phyloP scores from a whole-genome alignment of 192 early-diverging fungal species.

The Haplosporangium gracile region DNA sequence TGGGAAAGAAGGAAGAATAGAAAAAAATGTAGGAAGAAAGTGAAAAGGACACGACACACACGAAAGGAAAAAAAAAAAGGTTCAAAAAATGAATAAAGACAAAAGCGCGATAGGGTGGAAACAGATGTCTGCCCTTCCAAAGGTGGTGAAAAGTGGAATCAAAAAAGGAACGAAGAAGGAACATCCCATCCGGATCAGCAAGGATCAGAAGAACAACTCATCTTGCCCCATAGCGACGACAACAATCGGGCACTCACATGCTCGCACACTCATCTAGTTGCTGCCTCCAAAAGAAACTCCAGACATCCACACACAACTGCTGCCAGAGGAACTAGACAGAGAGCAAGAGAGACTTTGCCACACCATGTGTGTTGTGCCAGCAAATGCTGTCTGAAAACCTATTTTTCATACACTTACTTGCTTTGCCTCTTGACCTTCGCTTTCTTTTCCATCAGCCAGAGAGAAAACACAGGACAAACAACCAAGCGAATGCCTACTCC shows the following conservation, averaged over 20 bases:
- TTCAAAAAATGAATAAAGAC: background rate
- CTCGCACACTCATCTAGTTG: background rate
- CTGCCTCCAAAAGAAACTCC: background rate
- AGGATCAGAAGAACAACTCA: background rate
- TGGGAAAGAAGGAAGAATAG: background rate
- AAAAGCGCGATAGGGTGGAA: background rate
- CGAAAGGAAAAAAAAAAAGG: background rate
- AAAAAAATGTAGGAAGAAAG: background rate
- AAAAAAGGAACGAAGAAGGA: background rate
- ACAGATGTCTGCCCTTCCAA: background rate
- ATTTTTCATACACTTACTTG: background rate
- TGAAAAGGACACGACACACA: background rate
- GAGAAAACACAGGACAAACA: background rate
- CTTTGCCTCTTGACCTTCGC: background rate
- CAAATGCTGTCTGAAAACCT: background rate
- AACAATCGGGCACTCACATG: background rate
- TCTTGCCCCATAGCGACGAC: background rate
- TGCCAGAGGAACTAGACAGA: too few relatives aligned
- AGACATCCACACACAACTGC: background rate
- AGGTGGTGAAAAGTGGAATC: background rate
- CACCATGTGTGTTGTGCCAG: background rate
- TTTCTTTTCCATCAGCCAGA: background rate
- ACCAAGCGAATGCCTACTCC: too few relatives aligned
- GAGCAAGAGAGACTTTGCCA: background rate
- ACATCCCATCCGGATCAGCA: constrained; percentile 1